A percentile compares a stretch with the other conserved stretches of the same genome.
Evolutionary conservation across 768 basidiomycete genomes (phyloP).

Genomic region (Royoungia palumana): DNA sequence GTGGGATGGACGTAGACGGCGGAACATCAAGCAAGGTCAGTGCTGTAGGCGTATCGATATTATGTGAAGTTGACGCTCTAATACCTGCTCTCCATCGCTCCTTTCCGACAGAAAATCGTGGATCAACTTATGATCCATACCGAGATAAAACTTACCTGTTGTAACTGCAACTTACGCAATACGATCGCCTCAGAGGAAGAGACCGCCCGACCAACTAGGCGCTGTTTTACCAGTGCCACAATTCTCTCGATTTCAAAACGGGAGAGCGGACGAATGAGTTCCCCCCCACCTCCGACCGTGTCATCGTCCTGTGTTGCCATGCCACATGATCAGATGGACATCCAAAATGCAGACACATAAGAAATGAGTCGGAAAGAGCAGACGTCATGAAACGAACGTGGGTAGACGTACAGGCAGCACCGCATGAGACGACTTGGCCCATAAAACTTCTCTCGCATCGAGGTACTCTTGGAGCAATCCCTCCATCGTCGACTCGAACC

Average conservation of each 20-base stretch:
- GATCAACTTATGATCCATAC: background rate
- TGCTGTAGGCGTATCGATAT: constrained; percentile 5
- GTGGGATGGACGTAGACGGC: constrained; percentile 24
- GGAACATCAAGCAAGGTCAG: constrained; percentile 30
- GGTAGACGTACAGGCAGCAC: constrained; percentile 15
- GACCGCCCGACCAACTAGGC: constrained; percentile 14
- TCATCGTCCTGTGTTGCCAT: constrained; percentile 7
- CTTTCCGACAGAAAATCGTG: background rate
- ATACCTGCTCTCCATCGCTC: constrained; percentile 21
- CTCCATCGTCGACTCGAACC: constrained; percentile 36
- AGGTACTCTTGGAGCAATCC: constrained; percentile 34
- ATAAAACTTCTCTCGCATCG: constrained; percentile 27
- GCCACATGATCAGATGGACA: background rate
- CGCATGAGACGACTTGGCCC: constrained; percentile 14
- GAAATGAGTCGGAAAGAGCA: background rate
- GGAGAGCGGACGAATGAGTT: constrained; percentile 40
- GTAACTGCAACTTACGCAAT: constrained; percentile 46
- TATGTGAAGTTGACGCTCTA: background rate
- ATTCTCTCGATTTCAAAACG: constrained; percentile 40
- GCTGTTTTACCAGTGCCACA: constrained; percentile 22
- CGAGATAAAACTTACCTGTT: constrained; percentile 23
- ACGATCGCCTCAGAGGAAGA: constrained; percentile 34
- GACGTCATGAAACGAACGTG: background rate
- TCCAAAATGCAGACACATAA: background rate
- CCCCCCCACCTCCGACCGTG: constrained; percentile 10